phyloP scores from a whole-genome alignment of 352 stramenopile genomes.

The Phytophthora palmivora region DNA sequence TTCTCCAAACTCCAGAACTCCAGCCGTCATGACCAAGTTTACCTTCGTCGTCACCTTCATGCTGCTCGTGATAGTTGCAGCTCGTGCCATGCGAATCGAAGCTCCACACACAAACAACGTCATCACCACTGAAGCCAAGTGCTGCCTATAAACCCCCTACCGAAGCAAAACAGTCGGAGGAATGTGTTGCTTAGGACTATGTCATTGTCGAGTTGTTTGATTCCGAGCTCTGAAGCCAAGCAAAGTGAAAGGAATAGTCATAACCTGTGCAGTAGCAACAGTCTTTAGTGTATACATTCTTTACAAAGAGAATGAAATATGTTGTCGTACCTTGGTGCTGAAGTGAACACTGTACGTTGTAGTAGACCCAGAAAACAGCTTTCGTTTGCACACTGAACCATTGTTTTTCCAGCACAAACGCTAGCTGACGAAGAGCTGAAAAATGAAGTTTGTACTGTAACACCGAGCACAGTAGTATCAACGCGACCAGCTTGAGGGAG shows the following conservation, averaged over 20 bases:
- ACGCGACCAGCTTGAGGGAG: conserved; percentile 18
- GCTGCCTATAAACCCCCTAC: conserved; percentile 17
- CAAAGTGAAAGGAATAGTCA: conserved; percentile 40
- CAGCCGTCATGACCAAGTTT: conserved; percentile 17
- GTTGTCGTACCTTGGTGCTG: conserved; percentile 30
- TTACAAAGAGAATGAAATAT: neutral
- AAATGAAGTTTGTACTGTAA: conserved; percentile 17
- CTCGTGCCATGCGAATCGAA: neutral
- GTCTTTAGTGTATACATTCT: neutral
- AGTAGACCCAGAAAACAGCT: conserved; percentile 43
- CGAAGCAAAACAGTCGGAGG: too few species aligned
- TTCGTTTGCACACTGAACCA: conserved; percentile 34
- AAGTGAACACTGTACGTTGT: conserved; percentile 33
- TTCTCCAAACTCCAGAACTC: neutral
- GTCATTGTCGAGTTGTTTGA: neutral
- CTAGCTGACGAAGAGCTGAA: conserved; percentile 36
- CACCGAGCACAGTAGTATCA: conserved; percentile 9
- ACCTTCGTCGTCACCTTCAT: neutral
- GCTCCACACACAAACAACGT: neutral
- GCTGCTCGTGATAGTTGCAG: neutral
- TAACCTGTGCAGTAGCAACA: conserved; percentile 19
- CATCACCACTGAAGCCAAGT: conserved; percentile 18
- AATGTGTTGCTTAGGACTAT: too few species aligned
- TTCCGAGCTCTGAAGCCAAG: conserved; percentile 22
- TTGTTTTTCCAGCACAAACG: conserved; percentile 43